Conservation (phyloP, 2,329 filamentous ascomycete species). For the Malbranchea cinnamomea region DNA sequence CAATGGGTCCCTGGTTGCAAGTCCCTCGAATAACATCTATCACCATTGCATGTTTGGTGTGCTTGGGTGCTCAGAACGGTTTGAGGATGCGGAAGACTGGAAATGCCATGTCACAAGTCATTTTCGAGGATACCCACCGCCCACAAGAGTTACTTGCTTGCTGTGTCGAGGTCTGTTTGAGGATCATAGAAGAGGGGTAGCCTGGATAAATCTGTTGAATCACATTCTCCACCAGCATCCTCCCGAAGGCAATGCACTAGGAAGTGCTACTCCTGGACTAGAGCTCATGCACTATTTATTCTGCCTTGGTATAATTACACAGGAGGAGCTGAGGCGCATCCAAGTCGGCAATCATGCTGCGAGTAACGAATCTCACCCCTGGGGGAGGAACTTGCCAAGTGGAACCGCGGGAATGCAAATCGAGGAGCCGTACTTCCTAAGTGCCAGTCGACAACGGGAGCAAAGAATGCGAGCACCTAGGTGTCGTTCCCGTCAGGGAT, state of each 20-base stretch:
- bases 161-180: slow-evolving; percentile 20
- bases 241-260: slow-evolving; percentile 25
- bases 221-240: slow-evolving; percentile 29
- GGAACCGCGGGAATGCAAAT: slow-evolving; percentile 24
- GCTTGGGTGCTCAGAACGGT: slow-evolving; percentile 27
- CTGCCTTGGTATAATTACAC: slow-evolving; percentile 25
- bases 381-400: slow-evolving; percentile 22
- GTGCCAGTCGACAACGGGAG: slow-evolving; percentile 25
- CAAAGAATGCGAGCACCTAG: slow-evolving; percentile 22
- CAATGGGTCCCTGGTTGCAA: neutral
- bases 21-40: neutral
- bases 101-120: slow-evolving; percentile 31
- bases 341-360: slow-evolving; percentile 25
- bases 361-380: slow-evolving; percentile 23
- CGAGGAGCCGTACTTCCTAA: slow-evolving; percentile 26
- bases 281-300: slow-evolving; percentile 33
- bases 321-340: slow-evolving; percentile 29
- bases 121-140: slow-evolving; percentile 27
- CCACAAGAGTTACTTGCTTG: slow-evolving; percentile 28
- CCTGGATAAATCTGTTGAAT: slow-evolving; percentile 29
- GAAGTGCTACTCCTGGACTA: slow-evolving; percentile 27
- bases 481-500: too few relatives aligned
- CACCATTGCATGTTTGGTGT: slow-evolving; percentile 29
- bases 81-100: slow-evolving; percentile 25
- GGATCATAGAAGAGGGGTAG: slow-evolving; percentile 12